Evolutionary conservation across 768 basidiomycete species (phyloP).

Genomic region (Coprinopsis sp.): DNA sequence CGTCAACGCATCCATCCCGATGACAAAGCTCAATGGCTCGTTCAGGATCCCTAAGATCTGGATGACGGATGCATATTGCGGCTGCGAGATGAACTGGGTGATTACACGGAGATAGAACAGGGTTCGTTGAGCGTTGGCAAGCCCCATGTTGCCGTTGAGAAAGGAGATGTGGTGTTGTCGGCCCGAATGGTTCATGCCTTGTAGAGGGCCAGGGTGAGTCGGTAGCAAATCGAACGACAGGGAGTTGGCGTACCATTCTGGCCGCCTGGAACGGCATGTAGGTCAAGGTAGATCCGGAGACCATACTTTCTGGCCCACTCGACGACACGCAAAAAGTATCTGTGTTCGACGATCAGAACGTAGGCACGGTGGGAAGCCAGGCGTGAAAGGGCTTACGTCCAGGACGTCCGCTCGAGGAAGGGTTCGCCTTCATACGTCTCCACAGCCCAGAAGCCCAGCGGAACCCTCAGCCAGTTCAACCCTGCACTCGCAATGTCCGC

Average conservation of each 20-base stretch:
- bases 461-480: slow-evolving; percentile 6
- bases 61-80: slow-evolving; percentile 41
- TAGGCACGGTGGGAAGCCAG: slow-evolving; percentile 19
- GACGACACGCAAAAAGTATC: slow-evolving; percentile 70
- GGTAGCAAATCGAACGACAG: too few relatives aligned
- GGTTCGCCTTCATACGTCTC: slow-evolving; percentile 6
- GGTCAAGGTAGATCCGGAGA: slow-evolving; percentile 68
- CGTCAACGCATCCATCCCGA: slow-evolving; percentile 45
- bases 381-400: slow-evolving; percentile 8
- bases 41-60: slow-evolving; percentile 55
- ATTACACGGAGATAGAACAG: slow-evolving; percentile 66
- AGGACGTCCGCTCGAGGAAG: slow-evolving; percentile 3
- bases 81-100: slow-evolving; percentile 72
- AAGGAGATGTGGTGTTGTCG: slow-evolving; percentile 54
- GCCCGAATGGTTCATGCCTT: slow-evolving; percentile 59
- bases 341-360: slow-evolving; percentile 13
- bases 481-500: slow-evolving; percentile 30
- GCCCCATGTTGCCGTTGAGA: slow-evolving; percentile 66
- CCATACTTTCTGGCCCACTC: slow-evolving; percentile 86
- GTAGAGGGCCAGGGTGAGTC: slow-evolving; percentile 77
- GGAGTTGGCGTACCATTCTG: slow-evolving; percentile 63
- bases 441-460: slow-evolving; percentile 5
- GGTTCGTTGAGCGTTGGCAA: slow-evolving; percentile 74
- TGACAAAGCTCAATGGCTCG: slow-evolving; percentile 40
- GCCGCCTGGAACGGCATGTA: slow-evolving; percentile 68